phyloP scores from a whole-genome alignment of 1,284 basidiomycete species.

The Hemileia vastatrix region DNA sequence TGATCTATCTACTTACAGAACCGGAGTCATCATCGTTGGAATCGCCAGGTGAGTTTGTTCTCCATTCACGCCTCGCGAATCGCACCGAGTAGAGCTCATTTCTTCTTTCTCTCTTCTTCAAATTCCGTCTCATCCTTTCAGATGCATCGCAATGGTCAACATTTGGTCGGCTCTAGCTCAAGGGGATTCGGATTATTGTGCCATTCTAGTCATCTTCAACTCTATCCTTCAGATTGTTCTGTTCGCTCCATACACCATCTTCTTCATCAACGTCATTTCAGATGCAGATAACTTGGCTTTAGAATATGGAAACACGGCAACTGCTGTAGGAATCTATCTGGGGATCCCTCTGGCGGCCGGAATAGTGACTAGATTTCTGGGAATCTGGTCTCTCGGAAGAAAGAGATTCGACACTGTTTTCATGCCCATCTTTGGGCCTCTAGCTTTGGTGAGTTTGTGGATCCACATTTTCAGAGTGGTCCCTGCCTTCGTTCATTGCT shows the following conservation, averaged over 20 bases:
- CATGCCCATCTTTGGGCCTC: constrained; percentile 59
- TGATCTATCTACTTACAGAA: no score
- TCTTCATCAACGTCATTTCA: constrained; percentile 64
- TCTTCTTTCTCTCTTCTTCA: background rate
- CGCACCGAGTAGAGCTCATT: no score
- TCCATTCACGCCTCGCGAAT: no score
- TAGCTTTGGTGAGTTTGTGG: constrained; percentile 64
- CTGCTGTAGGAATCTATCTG: constrained; percentile 62
- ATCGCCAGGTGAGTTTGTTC: constrained; percentile 54
- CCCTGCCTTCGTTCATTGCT: no score
- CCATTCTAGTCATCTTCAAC: constrained; percentile 55
- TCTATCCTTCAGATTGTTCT: constrained; percentile 63
- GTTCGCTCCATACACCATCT: constrained; percentile 63
- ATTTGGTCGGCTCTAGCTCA: constrained; percentile 50
- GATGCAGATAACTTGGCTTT: constrained; percentile 49
- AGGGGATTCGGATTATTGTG: constrained; percentile 49
- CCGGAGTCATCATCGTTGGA: constrained; percentile 56
- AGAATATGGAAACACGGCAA: constrained; percentile 60
- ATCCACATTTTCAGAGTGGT: no score
- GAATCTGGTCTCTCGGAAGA: constrained; percentile 50
- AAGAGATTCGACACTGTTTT: constrained; percentile 53
- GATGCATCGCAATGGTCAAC: constrained; percentile 34
- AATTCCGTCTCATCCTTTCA: background rate
- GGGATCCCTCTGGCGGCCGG: constrained; percentile 62
- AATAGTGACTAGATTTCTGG: constrained; percentile 56